Evolutionary conservation across 768 basidiomycete species (phyloP).

Genomic region (Suillus subalutaceus): DNA sequence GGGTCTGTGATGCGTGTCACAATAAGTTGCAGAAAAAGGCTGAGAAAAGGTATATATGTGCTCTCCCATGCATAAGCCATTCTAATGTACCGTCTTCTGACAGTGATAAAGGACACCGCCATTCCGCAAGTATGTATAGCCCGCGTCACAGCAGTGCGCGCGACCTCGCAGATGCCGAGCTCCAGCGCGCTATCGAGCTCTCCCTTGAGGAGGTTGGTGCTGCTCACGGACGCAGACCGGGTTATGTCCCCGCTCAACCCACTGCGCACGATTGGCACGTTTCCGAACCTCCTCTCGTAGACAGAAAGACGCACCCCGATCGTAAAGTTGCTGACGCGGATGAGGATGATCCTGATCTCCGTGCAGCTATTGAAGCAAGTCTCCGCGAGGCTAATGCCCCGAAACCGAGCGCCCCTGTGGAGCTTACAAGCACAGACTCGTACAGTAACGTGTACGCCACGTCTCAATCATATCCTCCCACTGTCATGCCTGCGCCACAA

Average conservation of each 20-base stretch:
- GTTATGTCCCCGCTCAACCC: constrained; percentile 71
- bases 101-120: constrained; percentile 54
- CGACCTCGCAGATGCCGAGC: constrained; percentile 79
- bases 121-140: constrained; percentile 56
- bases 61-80: not conserved
- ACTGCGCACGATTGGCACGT: constrained; percentile 55
- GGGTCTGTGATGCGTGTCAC: constrained; percentile 92
- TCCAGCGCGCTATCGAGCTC: constrained; percentile 91
- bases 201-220: constrained; percentile 78
- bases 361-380: constrained; percentile 94
- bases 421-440: constrained; percentile 56
- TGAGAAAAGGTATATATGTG: constrained; percentile 52
- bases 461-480: constrained; percentile 50
- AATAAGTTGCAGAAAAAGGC: constrained; percentile 71
- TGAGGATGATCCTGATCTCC: constrained; percentile 91
- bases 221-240: constrained; percentile 54
- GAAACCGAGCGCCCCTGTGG: constrained; percentile 76
- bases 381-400: constrained; percentile 82
- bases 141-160: constrained; percentile 58
- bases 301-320: constrained; percentile 52
- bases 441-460: constrained; percentile 32
- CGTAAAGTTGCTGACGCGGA: constrained; percentile 45
- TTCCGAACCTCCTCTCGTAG: constrained; percentile 69
- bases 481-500: constrained; percentile 38
- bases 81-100: not conserved